A percentile compares a stretch with the other conserved stretches of the same genome.
Evolutionary conservation across 176 grass and related monocot genomes (phyloP).

Genomic region (Pontederia paniculata): DNA sequence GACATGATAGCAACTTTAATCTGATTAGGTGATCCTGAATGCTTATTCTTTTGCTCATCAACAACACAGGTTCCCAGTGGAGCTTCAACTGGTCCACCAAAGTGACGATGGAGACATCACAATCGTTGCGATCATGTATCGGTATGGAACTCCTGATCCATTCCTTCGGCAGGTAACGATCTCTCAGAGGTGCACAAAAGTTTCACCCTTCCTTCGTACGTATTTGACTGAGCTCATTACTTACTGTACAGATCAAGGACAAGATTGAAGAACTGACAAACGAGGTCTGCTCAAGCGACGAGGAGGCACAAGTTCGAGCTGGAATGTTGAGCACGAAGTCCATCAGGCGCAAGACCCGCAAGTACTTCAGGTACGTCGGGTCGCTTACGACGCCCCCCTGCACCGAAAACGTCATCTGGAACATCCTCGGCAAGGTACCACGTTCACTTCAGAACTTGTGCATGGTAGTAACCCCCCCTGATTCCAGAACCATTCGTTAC

Average conservation of each 20-base stretch:
- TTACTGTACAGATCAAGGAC: constrained; percentile 24
- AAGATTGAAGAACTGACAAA: constrained; percentile 13
- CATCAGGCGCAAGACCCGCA: constrained; percentile 28
- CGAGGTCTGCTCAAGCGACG: neutral
- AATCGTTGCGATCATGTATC: constrained; percentile 40
- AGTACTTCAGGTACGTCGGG: constrained; percentile 57
- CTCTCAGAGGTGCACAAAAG: neutral
- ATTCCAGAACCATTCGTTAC: neutral
- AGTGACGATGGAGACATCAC: constrained; percentile 20
- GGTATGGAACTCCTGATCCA: constrained; percentile 27
- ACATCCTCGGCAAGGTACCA: constrained; percentile 45
- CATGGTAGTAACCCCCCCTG: too few relatives aligned
- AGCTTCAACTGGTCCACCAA: constrained; percentile 51
- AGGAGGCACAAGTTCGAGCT: constrained; percentile 13
- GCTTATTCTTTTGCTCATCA: too few relatives aligned
- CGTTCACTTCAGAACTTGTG: too few relatives aligned
- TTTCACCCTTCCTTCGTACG: too few relatives aligned
- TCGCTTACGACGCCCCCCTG: constrained; percentile 68
- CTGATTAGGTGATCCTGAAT: too few relatives aligned
- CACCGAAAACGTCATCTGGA: constrained; percentile 55
- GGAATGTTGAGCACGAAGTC: constrained; percentile 21
- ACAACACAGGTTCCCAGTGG: constrained; percentile 28
- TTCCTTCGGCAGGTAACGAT: constrained; percentile 51
- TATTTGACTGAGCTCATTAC: too few relatives aligned
- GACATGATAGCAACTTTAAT: too few relatives aligned